These are phyloP conservation scores for Citrus inodora DNA, from an alignment of 345 rosid species.

Conservation along the genomic window DNA sequence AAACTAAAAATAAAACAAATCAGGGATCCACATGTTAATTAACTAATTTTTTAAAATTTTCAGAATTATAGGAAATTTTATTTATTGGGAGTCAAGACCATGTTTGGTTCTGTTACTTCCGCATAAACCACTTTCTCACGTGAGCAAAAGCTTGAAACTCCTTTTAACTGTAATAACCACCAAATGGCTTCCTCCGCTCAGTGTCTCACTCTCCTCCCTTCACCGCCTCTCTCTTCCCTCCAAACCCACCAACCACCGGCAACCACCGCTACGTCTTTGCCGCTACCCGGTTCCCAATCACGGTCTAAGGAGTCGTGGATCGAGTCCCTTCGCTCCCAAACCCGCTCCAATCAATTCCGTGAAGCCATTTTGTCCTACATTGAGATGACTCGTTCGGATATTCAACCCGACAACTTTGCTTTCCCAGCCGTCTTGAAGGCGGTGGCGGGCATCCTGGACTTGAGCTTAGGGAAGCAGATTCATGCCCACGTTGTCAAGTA, in stretches of 20 bases:
- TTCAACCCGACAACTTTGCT: constrained; percentile 61
- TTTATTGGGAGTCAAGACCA: neutral
- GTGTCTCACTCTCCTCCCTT: constrained; percentile 11
- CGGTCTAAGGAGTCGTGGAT: constrained; percentile 55
- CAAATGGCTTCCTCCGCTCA: neutral
- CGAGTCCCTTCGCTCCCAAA: constrained; percentile 52
- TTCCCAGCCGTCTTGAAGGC: constrained; percentile 82
- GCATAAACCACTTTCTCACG: neutral
- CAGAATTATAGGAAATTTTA: too few relatives aligned
- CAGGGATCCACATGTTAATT: too few relatives aligned
- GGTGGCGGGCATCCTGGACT: constrained; percentile 47
- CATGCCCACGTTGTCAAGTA: constrained; percentile 78
- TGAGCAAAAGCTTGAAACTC: neutral
- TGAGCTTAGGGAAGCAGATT: constrained; percentile 61
- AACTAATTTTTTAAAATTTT: too few relatives aligned
- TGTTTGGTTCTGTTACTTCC: neutral
- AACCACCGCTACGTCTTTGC: constrained; percentile 14
- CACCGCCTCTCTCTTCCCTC: constrained; percentile 18
- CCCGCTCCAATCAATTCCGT: constrained; percentile 52
- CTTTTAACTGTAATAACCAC: neutral
- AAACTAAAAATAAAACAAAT: too few relatives aligned
- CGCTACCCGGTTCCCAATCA: constrained; percentile 19
- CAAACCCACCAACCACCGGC: constrained; percentile 4
- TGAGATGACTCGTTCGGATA: constrained; percentile 47
- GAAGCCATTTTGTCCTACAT: constrained; percentile 64